These are phyloP conservation scores for Rutstroemia sydowiana DNA, from an alignment of 2,329 filamentous ascomycete genomes.

Conservation along the genomic window DNA sequence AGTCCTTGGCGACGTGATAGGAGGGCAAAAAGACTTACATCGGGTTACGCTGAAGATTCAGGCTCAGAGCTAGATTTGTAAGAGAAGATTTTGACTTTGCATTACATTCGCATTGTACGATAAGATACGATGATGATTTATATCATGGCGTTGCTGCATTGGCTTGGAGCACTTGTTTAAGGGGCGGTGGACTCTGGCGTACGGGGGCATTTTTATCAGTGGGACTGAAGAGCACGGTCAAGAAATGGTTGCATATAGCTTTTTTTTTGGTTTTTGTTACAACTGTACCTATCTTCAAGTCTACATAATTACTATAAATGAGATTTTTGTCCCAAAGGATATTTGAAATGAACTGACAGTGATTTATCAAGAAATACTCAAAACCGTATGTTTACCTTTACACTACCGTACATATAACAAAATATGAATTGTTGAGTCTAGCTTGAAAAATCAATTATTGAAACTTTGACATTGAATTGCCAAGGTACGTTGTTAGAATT, in stretches of 20 bases:
- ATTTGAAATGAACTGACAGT: not conserved
- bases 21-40: constrained; percentile 27
- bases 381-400: too few relatives aligned
- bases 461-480: too few relatives aligned
- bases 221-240: too few relatives aligned
- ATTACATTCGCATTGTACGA: constrained; percentile 12
- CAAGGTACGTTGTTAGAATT: too few relatives aligned
- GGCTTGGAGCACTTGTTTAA: constrained; percentile 6
- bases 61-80: constrained; percentile 23
- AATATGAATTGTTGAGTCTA: too few relatives aligned
- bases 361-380: too few relatives aligned
- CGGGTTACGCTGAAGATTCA: constrained; percentile 30
- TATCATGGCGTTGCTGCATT: constrained; percentile 6
- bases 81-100: constrained; percentile 5
- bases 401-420: too few relatives aligned
- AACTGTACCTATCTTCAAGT: not conserved
- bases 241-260: constrained; percentile 8
- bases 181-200: constrained; percentile 5
- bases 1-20: constrained; percentile 28
- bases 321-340: not conserved
- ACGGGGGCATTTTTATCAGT: constrained; percentile 1
- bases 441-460: too few relatives aligned
- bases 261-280: not conserved
- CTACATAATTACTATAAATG: constrained; percentile 1
- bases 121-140: constrained; percentile 4